A percentile compares a stretch with the other conserved stretches of the same genome.
These are phyloP conservation scores for Pythium graminicola DNA, from an alignment of 352 stramenopile species.

Conservation along the genomic window DNA sequence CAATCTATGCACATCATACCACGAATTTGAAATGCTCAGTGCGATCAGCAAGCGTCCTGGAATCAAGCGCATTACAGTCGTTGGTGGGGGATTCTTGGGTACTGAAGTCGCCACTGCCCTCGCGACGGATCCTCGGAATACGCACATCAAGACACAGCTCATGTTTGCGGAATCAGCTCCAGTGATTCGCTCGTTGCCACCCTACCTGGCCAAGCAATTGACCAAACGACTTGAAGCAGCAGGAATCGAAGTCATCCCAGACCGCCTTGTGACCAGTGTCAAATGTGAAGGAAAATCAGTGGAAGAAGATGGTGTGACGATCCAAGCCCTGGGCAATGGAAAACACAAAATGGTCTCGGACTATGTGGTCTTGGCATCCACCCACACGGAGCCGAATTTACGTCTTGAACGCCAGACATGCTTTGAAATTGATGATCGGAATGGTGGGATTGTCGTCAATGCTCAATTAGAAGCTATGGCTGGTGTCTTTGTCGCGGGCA, in stretches of 20 bases:
- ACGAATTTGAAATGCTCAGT: constrained; percentile 80
- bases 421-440: constrained; percentile 81
- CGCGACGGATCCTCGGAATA: constrained; percentile 53
- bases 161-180: constrained; percentile 50
- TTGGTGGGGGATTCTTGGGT: constrained; percentile 88
- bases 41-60: constrained; percentile 39
- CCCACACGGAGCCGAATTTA: constrained; percentile 83
- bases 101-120: constrained; percentile 80
- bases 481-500: constrained; percentile 87
- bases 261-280: constrained; percentile 75
- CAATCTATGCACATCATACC: constrained; percentile 75
- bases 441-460: constrained; percentile 89
- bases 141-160: constrained; percentile 40
- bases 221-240: constrained; percentile 37
- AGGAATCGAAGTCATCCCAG: constrained; percentile 60
- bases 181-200: constrained; percentile 63
- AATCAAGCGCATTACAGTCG: constrained; percentile 64
- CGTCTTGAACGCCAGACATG: constrained; percentile 52
- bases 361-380: constrained; percentile 90
- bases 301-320: constrained; percentile 38
- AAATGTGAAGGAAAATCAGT: constrained; percentile 36
- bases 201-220: constrained; percentile 80
- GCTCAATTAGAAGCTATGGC: constrained; percentile 84
- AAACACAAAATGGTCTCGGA: constrained; percentile 73
- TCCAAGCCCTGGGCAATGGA: constrained; percentile 61